phyloP scores from a whole-genome alignment of 345 rosid genomes.

The Eucalyptus regnans region DNA sequence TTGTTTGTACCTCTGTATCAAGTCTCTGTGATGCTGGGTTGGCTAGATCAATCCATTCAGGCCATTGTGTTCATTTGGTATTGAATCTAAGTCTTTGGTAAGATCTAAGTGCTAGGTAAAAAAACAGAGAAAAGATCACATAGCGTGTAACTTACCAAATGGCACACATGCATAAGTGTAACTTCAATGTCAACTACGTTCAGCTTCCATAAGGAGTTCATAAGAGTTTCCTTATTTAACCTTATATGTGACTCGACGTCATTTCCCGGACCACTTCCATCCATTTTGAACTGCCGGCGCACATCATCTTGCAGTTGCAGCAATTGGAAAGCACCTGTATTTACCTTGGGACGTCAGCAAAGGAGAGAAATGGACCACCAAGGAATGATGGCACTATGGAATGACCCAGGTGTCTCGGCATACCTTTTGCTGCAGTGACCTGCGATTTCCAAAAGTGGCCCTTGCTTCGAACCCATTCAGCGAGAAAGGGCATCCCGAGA shows the following conservation, averaged over 20 bases:
- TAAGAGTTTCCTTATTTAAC: slow-evolving; percentile 58
- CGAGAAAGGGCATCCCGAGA: slow-evolving; percentile 58
- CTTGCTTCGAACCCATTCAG: slow-evolving; percentile 62
- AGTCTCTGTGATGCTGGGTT: neutral
- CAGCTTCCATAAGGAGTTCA: slow-evolving; percentile 81
- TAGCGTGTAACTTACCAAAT: slow-evolving; percentile 33
- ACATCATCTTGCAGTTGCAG: slow-evolving; percentile 90
- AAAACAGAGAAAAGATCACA: neutral
- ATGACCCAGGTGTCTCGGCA: neutral
- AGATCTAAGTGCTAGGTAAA: neutral
- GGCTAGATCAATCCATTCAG: neutral
- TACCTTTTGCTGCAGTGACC: slow-evolving; percentile 71
- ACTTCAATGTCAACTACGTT: slow-evolving; percentile 89
- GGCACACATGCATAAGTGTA: slow-evolving; percentile 72
- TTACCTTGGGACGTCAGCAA: neutral
- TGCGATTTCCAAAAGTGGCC: slow-evolving; percentile 76
- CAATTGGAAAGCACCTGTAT: slow-evolving; percentile 79
- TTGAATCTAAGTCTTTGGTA: neutral
- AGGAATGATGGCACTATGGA: neutral
- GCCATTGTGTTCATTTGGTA: neutral
- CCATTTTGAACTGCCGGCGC: slow-evolving; percentile 44
- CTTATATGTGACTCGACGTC: slow-evolving; percentile 68
- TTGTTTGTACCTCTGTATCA: neutral
- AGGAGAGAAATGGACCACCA: neutral
- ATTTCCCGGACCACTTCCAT: slow-evolving; percentile 35